Conservation (phyloP, 495 filamentous ascomycete genomes). For the Neohortaea acidophila region DNA sequence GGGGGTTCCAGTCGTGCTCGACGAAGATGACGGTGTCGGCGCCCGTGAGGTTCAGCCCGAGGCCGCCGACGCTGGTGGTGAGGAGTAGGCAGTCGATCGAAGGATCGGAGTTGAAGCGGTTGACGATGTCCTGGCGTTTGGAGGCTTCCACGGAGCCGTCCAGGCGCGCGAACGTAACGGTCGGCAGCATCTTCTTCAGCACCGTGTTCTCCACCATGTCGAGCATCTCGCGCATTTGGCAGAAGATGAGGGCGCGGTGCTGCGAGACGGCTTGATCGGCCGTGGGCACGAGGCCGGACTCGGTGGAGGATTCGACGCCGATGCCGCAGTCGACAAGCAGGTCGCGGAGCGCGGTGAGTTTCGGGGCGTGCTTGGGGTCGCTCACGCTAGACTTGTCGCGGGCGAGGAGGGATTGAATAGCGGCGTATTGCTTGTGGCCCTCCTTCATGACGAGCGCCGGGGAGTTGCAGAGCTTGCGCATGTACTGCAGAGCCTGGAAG, state of each 20-base stretch:
- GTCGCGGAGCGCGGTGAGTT: constrained; percentile 76
- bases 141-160: constrained; percentile 84
- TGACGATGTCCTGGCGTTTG: constrained; percentile 88
- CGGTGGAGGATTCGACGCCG: constrained; percentile 46
- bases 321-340: constrained; percentile 92
- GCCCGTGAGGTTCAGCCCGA: constrained; percentile 89
- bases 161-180: constrained; percentile 74
- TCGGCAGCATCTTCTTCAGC: constrained; percentile 67
- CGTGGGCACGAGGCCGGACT: constrained; percentile 34
- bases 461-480: constrained; percentile 97
- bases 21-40: constrained; percentile 99
- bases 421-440: constrained; percentile 76
- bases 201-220: constrained; percentile 95
- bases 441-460: constrained; percentile 90
- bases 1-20: constrained; percentile 98
- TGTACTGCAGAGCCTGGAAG: constrained; percentile 97
- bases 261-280: constrained; percentile 75
- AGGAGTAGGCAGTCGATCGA: constrained; percentile 85
- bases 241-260: constrained; percentile 92
- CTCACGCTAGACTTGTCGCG: constrained; percentile 57
- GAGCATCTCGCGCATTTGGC: constrained; percentile 98
- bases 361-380: constrained; percentile 80
- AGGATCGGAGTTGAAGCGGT: constrained; percentile 94
- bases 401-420: constrained; percentile 57
- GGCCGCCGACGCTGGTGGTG: constrained; percentile 85